phyloP scores from a whole-genome alignment of 140 eudicot species.

The Senecio squalidus region DNA sequence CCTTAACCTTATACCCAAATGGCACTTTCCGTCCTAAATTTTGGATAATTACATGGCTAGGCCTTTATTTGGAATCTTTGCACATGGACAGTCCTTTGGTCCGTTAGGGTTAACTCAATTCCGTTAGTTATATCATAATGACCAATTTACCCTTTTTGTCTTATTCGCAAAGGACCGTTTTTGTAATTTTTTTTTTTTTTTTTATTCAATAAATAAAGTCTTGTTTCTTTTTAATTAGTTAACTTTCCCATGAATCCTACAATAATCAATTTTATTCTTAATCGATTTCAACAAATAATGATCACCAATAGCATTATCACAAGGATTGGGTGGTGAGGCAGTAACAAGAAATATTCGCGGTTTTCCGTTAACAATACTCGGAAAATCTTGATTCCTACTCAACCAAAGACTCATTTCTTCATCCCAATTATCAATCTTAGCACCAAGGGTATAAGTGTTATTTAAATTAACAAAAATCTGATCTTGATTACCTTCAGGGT shows the following conservation, averaged over 20 bases:
- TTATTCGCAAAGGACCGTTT: no score
- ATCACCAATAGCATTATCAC: constrained; percentile 95
- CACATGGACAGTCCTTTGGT: no score
- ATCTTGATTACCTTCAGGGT: constrained; percentile 28
- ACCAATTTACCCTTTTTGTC: no score
- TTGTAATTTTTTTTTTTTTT: no score
- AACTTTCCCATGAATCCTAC: constrained; percentile 94
- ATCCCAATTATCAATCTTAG: constrained; percentile 67
- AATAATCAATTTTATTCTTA: constrained; percentile 92
- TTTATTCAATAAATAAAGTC: no score
- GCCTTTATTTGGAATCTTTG: no score
- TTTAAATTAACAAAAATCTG: constrained; percentile 32
- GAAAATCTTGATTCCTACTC: constrained; percentile 47
- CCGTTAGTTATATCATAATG: no score
- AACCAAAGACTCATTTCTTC: constrained; percentile 59
- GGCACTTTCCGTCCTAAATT: no score
- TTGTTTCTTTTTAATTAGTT: no score
- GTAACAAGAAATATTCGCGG: constrained; percentile 74
- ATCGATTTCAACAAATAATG: constrained; percentile 72
- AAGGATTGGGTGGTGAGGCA: constrained; percentile 81
- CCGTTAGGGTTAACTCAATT: no score
- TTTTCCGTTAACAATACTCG: constrained; percentile 52
- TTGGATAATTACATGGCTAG: no score
- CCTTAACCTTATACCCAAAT: no score
- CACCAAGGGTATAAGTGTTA: constrained; percentile 56